These are phyloP conservation scores for Tanacetum coccineum DNA, from an alignment of 129 eudicot species.

Conservation along the genomic window DNA sequence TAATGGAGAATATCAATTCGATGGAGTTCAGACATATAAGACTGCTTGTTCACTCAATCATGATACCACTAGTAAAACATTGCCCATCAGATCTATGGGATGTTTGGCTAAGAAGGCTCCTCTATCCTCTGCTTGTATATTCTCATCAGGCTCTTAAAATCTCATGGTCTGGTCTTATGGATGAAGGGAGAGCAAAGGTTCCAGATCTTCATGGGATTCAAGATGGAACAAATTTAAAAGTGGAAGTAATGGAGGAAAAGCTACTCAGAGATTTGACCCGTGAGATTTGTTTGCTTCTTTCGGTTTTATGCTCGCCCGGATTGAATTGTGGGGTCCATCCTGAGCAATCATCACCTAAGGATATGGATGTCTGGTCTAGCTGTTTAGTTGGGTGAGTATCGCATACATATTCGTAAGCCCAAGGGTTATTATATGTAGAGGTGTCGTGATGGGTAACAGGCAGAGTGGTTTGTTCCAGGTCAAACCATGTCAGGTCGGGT, in stretches of 20 bases:
- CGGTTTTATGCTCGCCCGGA: slow-evolving; percentile 58
- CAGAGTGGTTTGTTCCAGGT: no score
- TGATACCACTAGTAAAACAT: slow-evolving; percentile 62
- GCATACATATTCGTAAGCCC: neutral
- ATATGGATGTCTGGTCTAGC: slow-evolving; percentile 53
- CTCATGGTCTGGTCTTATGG: slow-evolving; percentile 86
- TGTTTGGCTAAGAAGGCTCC: slow-evolving; percentile 71
- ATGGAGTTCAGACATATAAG: slow-evolving; percentile 95
- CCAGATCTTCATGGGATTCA: slow-evolving; percentile 69
- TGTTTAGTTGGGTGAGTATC: slow-evolving; percentile 74
- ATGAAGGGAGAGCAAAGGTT: slow-evolving; percentile 82
- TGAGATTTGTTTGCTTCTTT: slow-evolving; percentile 68
- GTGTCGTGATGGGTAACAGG: neutral
- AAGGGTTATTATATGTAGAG: slow-evolving; percentile 1
- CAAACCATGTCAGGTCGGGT: neutral
- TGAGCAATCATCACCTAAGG: slow-evolving; percentile 59
- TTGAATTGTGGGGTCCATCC: slow-evolving; percentile 65
- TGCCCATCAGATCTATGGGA: slow-evolving; percentile 87
- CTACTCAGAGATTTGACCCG: slow-evolving; percentile 89
- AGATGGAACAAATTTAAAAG: slow-evolving; percentile 69
- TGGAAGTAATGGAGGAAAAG: slow-evolving; percentile 98
- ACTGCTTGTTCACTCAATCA: slow-evolving; percentile 70
- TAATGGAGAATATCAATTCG: slow-evolving; percentile 72
- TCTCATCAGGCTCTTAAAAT: slow-evolving; percentile 60
- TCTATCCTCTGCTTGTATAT: slow-evolving; percentile 64